phyloP scores from a whole-genome alignment of 108 stramenopile genomes.

The Mediolabrus comicus region DNA sequence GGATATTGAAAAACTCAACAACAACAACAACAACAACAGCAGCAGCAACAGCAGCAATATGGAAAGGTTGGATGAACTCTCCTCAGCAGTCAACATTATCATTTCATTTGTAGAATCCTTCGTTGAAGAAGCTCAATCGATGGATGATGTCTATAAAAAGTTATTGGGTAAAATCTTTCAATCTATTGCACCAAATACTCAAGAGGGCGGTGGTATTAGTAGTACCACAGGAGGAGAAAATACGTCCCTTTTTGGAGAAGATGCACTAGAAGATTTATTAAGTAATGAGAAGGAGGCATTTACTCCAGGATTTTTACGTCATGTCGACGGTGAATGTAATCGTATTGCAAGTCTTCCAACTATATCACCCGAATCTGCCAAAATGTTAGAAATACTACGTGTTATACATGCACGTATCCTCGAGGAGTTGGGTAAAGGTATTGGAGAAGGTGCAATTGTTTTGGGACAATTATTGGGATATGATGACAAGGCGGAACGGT shows the following conservation, averaged over 20 bases:
- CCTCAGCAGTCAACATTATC: constrained; percentile 53
- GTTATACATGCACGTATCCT: constrained; percentile 76
- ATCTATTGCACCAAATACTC: constrained; percentile 37
- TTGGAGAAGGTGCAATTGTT: constrained; percentile 75
- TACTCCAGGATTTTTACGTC: constrained; percentile 72
- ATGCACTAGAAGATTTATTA: constrained; percentile 55
- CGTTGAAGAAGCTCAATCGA: constrained; percentile 48
- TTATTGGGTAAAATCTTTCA: constrained; percentile 69
- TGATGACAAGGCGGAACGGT: constrained; percentile 60
- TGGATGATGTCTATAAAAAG: constrained; percentile 59
- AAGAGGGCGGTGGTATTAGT: background rate
- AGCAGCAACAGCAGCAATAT: background rate
- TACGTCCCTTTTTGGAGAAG: constrained; percentile 22
- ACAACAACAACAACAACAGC: background rate
- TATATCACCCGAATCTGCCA: constrained; percentile 54
- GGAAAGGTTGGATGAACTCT: constrained; percentile 25
- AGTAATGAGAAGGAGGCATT: constrained; percentile 59
- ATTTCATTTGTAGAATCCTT: constrained; percentile 71
- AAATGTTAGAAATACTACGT: constrained; percentile 64
- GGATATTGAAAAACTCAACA: constrained; percentile 5
- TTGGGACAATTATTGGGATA: constrained; percentile 75
- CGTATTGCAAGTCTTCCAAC: constrained; percentile 52
- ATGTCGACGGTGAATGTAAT: constrained; percentile 77
- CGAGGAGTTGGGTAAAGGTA: constrained; percentile 68
- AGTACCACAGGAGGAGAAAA: background rate